Percentiles rank a stretch among this genome's conserved stretches.
phyloP scores from a whole-genome alignment of 1,139 yeast species.

The Pneumocystis sp. region DNA sequence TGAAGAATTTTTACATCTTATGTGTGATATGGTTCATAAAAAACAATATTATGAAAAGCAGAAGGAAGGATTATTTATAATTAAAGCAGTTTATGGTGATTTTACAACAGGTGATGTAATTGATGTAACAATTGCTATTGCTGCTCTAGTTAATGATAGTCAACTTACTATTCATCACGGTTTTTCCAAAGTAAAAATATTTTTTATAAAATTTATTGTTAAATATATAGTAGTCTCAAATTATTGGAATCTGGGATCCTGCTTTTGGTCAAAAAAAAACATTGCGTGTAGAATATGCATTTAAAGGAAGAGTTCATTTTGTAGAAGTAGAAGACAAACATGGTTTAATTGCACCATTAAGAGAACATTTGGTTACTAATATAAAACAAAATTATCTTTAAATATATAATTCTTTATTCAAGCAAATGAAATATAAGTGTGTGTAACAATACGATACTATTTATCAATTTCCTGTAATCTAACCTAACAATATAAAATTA shows the following conservation, averaged over 20 bases:
- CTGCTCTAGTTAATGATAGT: constrained; percentile 8
- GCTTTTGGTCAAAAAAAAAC: constrained; percentile 11
- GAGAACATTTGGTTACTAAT: neutral
- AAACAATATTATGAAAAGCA: neutral
- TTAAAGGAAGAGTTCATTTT: constrained; percentile 7
- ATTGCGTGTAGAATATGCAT: constrained; percentile 6
- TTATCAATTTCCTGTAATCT: neutral
- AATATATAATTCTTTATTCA: neutral
- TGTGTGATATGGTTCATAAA: neutral
- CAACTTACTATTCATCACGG: constrained; percentile 6
- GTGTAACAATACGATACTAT: neutral
- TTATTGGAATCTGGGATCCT: constrained; percentile 11
- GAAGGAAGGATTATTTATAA: neutral
- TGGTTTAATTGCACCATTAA: constrained; percentile 5
- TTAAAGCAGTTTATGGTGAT: neutral
- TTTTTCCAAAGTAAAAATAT: neutral
- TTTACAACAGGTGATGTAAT: constrained; percentile 4
- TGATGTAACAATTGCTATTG: constrained; percentile 11
- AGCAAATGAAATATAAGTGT: neutral
- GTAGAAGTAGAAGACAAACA: constrained; percentile 10
- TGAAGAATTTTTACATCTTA: neutral
- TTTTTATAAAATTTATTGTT: neutral
- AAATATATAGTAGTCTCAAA: neutral
- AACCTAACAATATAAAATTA: neutral
- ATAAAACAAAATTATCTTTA: neutral